Evolutionary conservation across 306 rosid species (phyloP).

Genomic region (Morella rubra): DNA sequence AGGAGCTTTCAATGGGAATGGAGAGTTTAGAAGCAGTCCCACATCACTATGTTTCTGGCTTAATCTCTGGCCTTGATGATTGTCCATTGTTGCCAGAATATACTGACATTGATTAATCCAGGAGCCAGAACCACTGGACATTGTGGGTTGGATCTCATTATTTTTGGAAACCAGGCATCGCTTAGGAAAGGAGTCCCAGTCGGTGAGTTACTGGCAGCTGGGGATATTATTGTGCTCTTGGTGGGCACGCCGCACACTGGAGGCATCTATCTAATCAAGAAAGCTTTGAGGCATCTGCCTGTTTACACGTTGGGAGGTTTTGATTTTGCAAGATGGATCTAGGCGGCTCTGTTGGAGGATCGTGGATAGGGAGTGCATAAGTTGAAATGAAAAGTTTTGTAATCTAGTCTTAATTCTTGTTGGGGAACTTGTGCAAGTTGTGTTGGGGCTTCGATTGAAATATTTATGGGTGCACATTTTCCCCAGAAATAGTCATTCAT

Average conservation of each 20-base stretch:
- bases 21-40: slow-evolving; percentile 43
- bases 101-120: slow-evolving; percentile 54
- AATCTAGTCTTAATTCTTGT: slow-evolving; percentile 14
- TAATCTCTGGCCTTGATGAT: slow-evolving; percentile 66
- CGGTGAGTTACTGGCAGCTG: slow-evolving; percentile 20
- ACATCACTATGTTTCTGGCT: slow-evolving; percentile 46
- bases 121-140: slow-evolving; percentile 25
- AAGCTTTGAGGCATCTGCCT: slow-evolving; percentile 21
- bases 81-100: slow-evolving; percentile 48
- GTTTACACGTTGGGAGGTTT: slow-evolving; percentile 9
- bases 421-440: slow-evolving; percentile 33
- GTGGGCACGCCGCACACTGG: slow-evolving; percentile 19
- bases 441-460: slow-evolving; percentile 40
- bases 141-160: slow-evolving; percentile 21
- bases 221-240: slow-evolving; percentile 19
- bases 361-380: slow-evolving; percentile 17
- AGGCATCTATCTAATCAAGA: slow-evolving; percentile 17
- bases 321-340: slow-evolving; percentile 22
- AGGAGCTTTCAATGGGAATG: slow-evolving; percentile 36
- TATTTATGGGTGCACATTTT: slow-evolving; percentile 32
- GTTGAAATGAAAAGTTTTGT: slow-evolving; percentile 29
- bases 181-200: not conserved
- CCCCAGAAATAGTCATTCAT: slow-evolving; percentile 37
- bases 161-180: slow-evolving; percentile 21
- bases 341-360: slow-evolving; percentile 23